Percentiles rank a stretch among this genome's conserved stretches.
phyloP scores from a whole-genome alignment of 352 stramenopile genomes.

The Phytophthora nicotianae region DNA sequence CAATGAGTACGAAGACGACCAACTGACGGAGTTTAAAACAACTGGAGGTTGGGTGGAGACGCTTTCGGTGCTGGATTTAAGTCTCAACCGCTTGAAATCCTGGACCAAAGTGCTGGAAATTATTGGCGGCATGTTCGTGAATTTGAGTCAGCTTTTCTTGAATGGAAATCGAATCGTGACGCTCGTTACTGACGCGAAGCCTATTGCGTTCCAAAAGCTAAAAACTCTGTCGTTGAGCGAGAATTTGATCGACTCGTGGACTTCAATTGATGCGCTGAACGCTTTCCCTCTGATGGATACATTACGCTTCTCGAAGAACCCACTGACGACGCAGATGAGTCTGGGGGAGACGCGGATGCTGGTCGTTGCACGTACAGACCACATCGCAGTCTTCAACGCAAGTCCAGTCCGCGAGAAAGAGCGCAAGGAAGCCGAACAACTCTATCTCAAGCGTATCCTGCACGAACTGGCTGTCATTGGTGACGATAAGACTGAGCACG shows the following conservation, averaged over 20 bases:
- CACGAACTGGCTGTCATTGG: constrained; percentile 62
- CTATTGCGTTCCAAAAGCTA: constrained; percentile 51
- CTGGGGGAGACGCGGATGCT: constrained; percentile 70
- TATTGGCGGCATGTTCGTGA: constrained; percentile 39
- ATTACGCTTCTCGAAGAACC: constrained; percentile 74
- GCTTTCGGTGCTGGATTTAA: constrained; percentile 66
- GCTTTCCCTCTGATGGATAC: constrained; percentile 57
- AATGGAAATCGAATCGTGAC: constrained; percentile 66
- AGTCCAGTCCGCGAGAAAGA: constrained; percentile 69
- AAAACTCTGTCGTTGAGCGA: constrained; percentile 63
- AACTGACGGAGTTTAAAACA: constrained; percentile 35
- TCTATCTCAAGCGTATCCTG: constrained; percentile 85
- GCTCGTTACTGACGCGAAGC: constrained; percentile 28
- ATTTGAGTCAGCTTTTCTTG: constrained; percentile 68
- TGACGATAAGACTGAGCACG: constrained; percentile 30
- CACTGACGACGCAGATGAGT: constrained; percentile 68
- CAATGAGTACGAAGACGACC: constrained; percentile 57
- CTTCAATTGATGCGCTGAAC: constrained; percentile 78
- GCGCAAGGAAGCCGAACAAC: constrained; percentile 72
- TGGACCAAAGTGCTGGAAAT: constrained; percentile 53
- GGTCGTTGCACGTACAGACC: constrained; percentile 62
- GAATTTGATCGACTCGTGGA: constrained; percentile 75
- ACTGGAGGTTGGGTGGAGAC: constrained; percentile 30
- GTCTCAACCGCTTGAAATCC: constrained; percentile 56
- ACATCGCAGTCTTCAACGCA: constrained; percentile 65